Conservation (phyloP, 1,284 basidiomycete genomes). For the Cystobasidium slooffiae region DNA sequence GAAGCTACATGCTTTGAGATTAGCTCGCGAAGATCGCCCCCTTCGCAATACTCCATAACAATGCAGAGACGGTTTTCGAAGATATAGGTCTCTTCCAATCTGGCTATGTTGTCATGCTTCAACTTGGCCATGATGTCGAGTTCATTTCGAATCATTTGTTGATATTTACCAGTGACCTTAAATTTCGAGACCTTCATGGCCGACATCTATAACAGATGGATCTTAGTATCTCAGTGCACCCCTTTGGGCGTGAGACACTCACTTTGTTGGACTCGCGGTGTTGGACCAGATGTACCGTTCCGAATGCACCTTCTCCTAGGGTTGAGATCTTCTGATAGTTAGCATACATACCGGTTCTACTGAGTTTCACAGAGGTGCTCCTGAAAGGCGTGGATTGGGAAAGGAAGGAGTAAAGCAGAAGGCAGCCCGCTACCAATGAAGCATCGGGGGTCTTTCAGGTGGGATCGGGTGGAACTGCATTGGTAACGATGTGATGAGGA, state of each 20-base stretch:
- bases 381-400: background rate
- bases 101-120: conserved; percentile 10
- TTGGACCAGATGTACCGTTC: conserved; percentile 4
- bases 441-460: background rate
- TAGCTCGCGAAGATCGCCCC: background rate
- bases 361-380: background rate
- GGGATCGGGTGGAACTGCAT: background rate
- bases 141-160: conserved; percentile 10
- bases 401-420: background rate
- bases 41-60: too few species aligned
- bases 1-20: background rate
- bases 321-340: conserved; percentile 1
- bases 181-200: conserved; percentile 8
- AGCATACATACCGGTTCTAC: background rate
- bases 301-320: conserved; percentile 1
- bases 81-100: too few species aligned
- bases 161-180: conserved; percentile 1
- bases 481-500: background rate
- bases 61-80: too few species aligned
- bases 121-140: conserved; percentile 3
- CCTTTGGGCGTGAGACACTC: background rate
- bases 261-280: conserved; percentile 5
- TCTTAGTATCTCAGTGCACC: background rate
- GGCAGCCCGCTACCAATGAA: background rate
- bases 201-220: conserved; percentile 2